phyloP scores from a whole-genome alignment of 148 eudicot genomes.

The Vaccinium darrowii region DNA sequence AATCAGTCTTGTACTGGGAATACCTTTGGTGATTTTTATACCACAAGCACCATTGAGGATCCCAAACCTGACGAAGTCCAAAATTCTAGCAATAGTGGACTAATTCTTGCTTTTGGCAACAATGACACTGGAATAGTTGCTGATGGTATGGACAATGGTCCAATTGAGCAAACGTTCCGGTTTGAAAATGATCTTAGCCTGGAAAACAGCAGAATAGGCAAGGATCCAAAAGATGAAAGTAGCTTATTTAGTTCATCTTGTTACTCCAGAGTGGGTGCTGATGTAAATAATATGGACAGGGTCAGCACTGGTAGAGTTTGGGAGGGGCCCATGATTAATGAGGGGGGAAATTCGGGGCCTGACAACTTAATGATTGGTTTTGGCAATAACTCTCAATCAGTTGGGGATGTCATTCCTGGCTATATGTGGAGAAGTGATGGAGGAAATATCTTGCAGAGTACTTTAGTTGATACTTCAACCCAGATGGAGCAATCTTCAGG shows the following conservation, averaged over 20 bases:
- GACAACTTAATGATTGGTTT: slow-evolving; percentile 67
- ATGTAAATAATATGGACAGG: slow-evolving; percentile 47
- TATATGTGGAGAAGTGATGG: slow-evolving; percentile 65
- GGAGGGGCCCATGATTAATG: slow-evolving; percentile 48
- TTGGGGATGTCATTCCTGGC: slow-evolving; percentile 44
- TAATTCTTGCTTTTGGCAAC: slow-evolving; percentile 50
- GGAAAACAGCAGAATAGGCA: slow-evolving; percentile 37
- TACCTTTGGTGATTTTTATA: slow-evolving; percentile 31
- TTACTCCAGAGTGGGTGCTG: slow-evolving; percentile 41
- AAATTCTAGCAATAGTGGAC: slow-evolving; percentile 36
- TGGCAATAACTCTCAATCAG: slow-evolving; percentile 47
- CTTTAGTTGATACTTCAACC: slow-evolving; percentile 48
- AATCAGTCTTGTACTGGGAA: slow-evolving; percentile 36
- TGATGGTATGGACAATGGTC: slow-evolving; percentile 32
- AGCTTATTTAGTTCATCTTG: slow-evolving; percentile 54
- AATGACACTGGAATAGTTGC: slow-evolving; percentile 38
- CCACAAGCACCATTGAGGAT: slow-evolving; percentile 32
- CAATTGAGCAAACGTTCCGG: slow-evolving; percentile 50
- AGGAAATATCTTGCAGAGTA: slow-evolving; percentile 47
- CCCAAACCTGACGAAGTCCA: slow-evolving; percentile 41
- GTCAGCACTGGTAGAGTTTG: slow-evolving; percentile 41
- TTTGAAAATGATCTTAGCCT: slow-evolving; percentile 38
- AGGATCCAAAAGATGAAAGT: slow-evolving; percentile 44
- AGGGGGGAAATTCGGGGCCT: slow-evolving; percentile 42
- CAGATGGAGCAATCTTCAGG: slow-evolving; percentile 53